Evolutionary conservation across 2,329 filamentous ascomycete genomes (phyloP).

Genomic region (Xylariaceae sp.): DNA sequence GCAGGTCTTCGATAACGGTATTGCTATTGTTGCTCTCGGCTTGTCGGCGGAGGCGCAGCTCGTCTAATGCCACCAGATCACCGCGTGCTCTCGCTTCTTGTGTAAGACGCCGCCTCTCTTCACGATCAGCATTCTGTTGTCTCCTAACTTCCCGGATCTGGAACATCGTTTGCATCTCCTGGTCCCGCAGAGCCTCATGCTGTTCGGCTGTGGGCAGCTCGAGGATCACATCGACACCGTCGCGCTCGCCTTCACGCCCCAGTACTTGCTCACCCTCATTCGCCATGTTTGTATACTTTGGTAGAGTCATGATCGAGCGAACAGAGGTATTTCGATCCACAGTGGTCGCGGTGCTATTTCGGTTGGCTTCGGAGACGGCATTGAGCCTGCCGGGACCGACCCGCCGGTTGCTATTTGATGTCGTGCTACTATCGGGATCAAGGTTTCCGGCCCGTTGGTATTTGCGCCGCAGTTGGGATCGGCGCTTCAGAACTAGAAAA

Average conservation of each 20-base stretch:
- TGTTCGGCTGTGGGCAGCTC: constrained; percentile 83
- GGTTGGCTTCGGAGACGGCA: constrained; percentile 37
- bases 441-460: constrained; percentile 12
- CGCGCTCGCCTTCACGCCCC: constrained; percentile 87
- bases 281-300: constrained; percentile 77
- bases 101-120: constrained; percentile 72
- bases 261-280: constrained; percentile 81
- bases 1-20: constrained; percentile 64
- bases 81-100: constrained; percentile 74
- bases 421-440: constrained; percentile 19
- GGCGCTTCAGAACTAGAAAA: constrained; percentile 24
- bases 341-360: constrained; percentile 39
- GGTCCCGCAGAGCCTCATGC: constrained; percentile 78
- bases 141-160: constrained; percentile 83
- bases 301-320: constrained; percentile 92
- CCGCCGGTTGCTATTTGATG: constrained; percentile 23
- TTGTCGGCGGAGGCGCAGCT: constrained; percentile 65
- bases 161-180: constrained; percentile 92
- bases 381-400: constrained; percentile 14
- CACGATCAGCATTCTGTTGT: constrained; percentile 75
- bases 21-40: constrained; percentile 49
- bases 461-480: constrained; percentile 14
- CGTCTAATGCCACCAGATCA: constrained; percentile 71
- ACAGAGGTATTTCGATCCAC: constrained; percentile 86
- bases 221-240: constrained; percentile 87